Base-by-base conservation (phyloP, 2,329 filamentous ascomycete genomes). In the Cyphellophora attinorum region DNA sequence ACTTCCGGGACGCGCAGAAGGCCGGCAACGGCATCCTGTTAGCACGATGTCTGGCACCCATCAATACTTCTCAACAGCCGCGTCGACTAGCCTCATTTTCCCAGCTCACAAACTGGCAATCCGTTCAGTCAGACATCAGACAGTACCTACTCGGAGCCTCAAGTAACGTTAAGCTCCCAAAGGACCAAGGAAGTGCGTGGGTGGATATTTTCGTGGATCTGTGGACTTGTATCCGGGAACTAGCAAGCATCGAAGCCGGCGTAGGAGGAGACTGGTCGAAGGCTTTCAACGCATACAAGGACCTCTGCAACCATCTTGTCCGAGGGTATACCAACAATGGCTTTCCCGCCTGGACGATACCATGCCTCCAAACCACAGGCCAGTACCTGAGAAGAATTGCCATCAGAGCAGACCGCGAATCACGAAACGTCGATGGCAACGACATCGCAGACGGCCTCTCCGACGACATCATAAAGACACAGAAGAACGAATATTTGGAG, bases 321-420 rank as follows among this genome's bases (percentile, higher is more conserved):
- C 76, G 85, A 46, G 86, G 85, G 19, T 95, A 95, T 55, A 80
- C 78, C 21, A 80, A 73, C 45, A 67, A 70, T 36, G 72, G 74
- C 3, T 85, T 96, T 49, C 79, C 85, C 45, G 80, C 85, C 19
- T 98, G 91, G 89, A 91, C 86, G 0, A 77, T 98, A 33, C 88
- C 91, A 3, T 88, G 84, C 53, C 68, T 98, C 25, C 96, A 96
- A 53, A 72, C 82, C 34, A 79, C 81, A 15, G 88, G 86, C 35
- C 93, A 85, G 59, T 86, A 93, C 55, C 61, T 98, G 39, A 73
- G 91, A 40, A 65, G 81, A 28, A 93, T 94, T 59, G 91, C 91
- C 31, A 91, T 95, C 56, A 85, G 81, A 52, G 88, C 91, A 37
- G 91, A 98, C 55, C 74, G 79, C 23, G 80, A 83, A 51, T 54